Evolutionary conservation across 805 yeast species (phyloP).

Genomic region (Brettanomyces custersianus): DNA sequence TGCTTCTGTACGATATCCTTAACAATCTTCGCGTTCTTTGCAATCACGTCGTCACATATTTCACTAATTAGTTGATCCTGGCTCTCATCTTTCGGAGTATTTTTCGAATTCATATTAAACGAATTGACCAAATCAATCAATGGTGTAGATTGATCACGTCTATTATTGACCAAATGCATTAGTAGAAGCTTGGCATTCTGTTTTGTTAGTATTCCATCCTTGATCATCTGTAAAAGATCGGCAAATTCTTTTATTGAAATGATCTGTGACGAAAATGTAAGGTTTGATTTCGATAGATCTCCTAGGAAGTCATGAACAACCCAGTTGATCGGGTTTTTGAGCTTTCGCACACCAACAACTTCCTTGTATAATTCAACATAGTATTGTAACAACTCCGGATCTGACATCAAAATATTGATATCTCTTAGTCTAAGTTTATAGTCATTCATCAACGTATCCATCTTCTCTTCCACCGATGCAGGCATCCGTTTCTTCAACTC

Average conservation of each 20-base stretch:
- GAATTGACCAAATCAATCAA: conserved; percentile 42
- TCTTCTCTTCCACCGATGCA: conserved; percentile 49
- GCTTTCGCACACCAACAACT: conserved; percentile 28
- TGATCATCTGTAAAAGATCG: conserved; percentile 45
- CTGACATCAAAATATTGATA: conserved; percentile 58
- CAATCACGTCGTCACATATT: conserved; percentile 28
- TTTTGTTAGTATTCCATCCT: conserved; percentile 41
- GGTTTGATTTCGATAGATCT: conserved; percentile 42
- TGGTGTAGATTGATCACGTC: conserved; percentile 25
- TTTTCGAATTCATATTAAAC: conserved; percentile 37
- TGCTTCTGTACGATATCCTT: conserved; percentile 48
- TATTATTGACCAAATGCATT: conserved; percentile 47
- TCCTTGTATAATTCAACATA: conserved; percentile 36
- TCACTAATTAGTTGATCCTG: conserved; percentile 21
- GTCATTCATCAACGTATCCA: conserved; percentile 32
- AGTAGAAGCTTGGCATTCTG: conserved; percentile 62
- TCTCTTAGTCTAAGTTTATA: conserved; percentile 59
- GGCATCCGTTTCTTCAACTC: conserved; percentile 38
- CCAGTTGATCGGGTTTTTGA: conserved; percentile 52
- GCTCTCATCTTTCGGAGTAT: conserved; percentile 25
- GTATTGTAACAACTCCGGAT: conserved; percentile 40
- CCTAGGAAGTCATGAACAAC: conserved; percentile 76
- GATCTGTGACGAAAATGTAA: conserved; percentile 23
- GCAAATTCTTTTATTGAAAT: conserved; percentile 38
- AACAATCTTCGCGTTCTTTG: conserved; percentile 44